Evolutionary conservation across 352 stramenopile genomes (phyloP).

Genomic region (Pythium phragmitis): DNA sequence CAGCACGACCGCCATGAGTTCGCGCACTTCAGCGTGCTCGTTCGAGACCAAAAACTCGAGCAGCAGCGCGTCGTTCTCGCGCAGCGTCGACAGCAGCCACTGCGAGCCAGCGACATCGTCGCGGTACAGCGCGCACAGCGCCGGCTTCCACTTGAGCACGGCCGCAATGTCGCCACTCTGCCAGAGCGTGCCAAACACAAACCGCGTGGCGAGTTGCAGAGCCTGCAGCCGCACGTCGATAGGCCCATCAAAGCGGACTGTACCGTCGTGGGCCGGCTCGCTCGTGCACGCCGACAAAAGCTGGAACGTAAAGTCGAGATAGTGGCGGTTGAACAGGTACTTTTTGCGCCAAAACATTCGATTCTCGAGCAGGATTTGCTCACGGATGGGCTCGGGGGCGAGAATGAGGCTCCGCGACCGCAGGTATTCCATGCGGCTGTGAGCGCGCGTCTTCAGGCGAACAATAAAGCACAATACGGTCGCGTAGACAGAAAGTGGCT

Average conservation of each 20-base stretch:
- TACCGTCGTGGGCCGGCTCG: slow-evolving; percentile 28
- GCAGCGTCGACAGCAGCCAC: slow-evolving; percentile 71
- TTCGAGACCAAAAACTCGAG: slow-evolving; percentile 75
- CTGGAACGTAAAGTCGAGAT: slow-evolving; percentile 79
- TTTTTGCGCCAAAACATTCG: slow-evolving; percentile 84
- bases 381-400: slow-evolving; percentile 67
- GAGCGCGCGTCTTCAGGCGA: slow-evolving; percentile 22
- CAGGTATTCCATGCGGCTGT: slow-evolving; percentile 41
- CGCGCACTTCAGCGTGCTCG: slow-evolving; percentile 60
- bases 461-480: slow-evolving; percentile 24
- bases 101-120: slow-evolving; percentile 64
- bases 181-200: slow-evolving; percentile 87
- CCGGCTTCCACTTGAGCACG: slow-evolving; percentile 71
- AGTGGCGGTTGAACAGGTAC: slow-evolving; percentile 77
- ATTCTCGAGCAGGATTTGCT: slow-evolving; percentile 82
- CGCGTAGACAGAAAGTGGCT: slow-evolving; percentile 32
- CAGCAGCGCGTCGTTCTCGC: slow-evolving; percentile 60
- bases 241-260: slow-evolving; percentile 35
- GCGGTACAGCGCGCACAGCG: slow-evolving; percentile 71
- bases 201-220: slow-evolving; percentile 79
- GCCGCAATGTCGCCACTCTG: slow-evolving; percentile 72
- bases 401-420: slow-evolving; percentile 51
- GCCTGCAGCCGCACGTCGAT: slow-evolving; percentile 67
- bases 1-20: slow-evolving; percentile 69
- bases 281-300: slow-evolving; percentile 64